Conservation (phyloP, 108 stramenopile genomes). For the Schizochytrium sp. region DNA sequence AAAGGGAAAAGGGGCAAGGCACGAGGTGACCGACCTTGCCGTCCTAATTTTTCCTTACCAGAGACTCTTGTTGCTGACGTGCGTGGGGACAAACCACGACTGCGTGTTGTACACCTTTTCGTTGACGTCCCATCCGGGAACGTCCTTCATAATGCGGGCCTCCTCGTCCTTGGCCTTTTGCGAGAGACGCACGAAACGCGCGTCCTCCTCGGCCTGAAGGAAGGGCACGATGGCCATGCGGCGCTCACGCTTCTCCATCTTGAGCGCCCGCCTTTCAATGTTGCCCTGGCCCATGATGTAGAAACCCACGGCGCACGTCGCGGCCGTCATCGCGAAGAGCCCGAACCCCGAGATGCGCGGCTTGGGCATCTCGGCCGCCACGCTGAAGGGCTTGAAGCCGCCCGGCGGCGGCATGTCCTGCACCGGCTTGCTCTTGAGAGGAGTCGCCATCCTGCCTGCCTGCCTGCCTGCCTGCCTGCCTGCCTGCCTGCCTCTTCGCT, state of each 20-base stretch:
- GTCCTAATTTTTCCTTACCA: not conserved
- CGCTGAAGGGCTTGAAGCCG: not conserved
- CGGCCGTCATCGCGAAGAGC: not conserved
- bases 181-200: not conserved
- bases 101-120: not conserved
- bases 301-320: not conserved
- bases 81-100: not conserved
- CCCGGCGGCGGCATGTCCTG: conserved; percentile 25
- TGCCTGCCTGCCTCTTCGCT: not conserved
- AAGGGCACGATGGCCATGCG: conserved; percentile 12
- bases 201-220: conserved; percentile 17
- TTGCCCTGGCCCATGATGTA: conserved; percentile 18
- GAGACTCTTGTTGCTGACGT: not conserved
- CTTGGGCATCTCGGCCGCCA: not conserved
- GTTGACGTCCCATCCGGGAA: not conserved
- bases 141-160: conserved; percentile 20
- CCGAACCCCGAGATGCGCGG: not conserved
- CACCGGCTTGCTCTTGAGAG: conserved; percentile 5
- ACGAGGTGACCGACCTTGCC: not conserved
- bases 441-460: not conserved
- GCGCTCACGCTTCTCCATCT: not conserved
- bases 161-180: not conserved
- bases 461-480: not conserved
- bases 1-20: not conserved
- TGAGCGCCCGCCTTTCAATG: not conserved